A percentile compares a stretch with the other conserved stretches of the same genome.
These are phyloP conservation scores for Sonneratia alba DNA, from an alignment of 345 rosid species.

Conservation along the genomic window DNA sequence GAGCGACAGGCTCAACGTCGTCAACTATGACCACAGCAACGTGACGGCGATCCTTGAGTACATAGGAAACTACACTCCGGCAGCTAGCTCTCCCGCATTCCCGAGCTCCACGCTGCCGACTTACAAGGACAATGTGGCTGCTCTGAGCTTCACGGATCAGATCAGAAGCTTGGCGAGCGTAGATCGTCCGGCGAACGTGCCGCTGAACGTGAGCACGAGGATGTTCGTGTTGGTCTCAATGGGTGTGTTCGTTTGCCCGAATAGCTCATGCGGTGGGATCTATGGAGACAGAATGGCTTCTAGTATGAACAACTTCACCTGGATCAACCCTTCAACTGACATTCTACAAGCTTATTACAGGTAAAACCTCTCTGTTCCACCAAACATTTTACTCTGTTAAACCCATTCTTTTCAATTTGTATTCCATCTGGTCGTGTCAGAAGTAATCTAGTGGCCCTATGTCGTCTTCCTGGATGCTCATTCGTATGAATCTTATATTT, in stretches of 20 bases:
- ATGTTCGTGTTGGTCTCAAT: conserved; percentile 32
- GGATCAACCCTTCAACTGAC: conserved; percentile 11
- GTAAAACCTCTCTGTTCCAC: background rate
- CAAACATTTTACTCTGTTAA: no score
- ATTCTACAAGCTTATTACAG: conserved; percentile 23
- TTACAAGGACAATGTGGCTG: conserved; percentile 4
- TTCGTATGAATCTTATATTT: background rate
- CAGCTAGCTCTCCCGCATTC: background rate
- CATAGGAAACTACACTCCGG: background rate
- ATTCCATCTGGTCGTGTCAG: no score
- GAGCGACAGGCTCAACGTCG: conserved; percentile 1
- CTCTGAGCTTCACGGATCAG: background rate
- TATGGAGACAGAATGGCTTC: conserved; percentile 15
- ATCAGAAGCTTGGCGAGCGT: conserved; percentile 15
- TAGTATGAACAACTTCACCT: conserved; percentile 31
- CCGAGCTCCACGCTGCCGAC: conserved; percentile 3
- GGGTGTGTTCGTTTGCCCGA: conserved; percentile 16
- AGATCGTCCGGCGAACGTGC: conserved; percentile 26
- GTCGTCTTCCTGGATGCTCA: no score
- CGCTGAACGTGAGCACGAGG: conserved; percentile 18
- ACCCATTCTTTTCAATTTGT: no score
- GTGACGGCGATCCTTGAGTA: conserved; percentile 14
- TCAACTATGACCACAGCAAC: conserved; percentile 16
- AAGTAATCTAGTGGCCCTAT: no score
- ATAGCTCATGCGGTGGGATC: conserved; percentile 18